Evolutionary conservation across 2,329 filamentous ascomycete species (phyloP).

Genomic region (Colletotrichum costaricense): DNA sequence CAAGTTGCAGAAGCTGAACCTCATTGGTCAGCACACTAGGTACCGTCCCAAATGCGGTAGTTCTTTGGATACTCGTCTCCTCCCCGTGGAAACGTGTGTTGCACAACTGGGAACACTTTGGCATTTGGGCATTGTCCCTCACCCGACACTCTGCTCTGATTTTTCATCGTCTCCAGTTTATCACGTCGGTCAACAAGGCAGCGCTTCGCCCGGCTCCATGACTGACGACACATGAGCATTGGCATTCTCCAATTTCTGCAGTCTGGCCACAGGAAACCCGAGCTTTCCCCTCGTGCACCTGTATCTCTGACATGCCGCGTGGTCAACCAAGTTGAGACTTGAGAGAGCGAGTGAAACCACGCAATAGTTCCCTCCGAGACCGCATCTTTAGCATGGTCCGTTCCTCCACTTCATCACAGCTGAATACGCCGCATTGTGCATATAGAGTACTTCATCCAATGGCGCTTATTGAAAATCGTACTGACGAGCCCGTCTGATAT

Average conservation of each 20-base stretch:
- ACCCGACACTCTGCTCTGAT: conserved; percentile 26
- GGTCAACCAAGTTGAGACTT: not conserved
- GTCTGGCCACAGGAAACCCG: conserved; percentile 7
- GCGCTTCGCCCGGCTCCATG: conserved; percentile 15
- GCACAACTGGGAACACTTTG: conserved; percentile 5
- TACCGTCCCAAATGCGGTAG: conserved; percentile 16
- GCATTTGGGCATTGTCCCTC: not conserved
- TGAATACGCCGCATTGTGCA: not conserved
- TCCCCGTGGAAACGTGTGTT: conserved; percentile 16
- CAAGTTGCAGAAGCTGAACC: conserved; percentile 33
- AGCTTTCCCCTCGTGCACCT: conserved; percentile 7
- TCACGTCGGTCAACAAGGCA: conserved; percentile 23
- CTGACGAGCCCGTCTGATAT: not conserved
- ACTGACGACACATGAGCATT: conserved; percentile 26
- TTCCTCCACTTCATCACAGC: conserved; percentile 2
- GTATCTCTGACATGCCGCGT: not conserved
- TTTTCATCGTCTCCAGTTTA: conserved; percentile 34
- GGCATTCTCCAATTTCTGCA: conserved; percentile 18
- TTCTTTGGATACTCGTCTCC: conserved; percentile 22
- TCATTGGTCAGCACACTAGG: conserved; percentile 21
- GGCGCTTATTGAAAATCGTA: conserved; percentile 15
- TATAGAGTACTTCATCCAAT: conserved; percentile 1
- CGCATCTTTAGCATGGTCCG: conserved; percentile 8
- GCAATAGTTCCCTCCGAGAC: conserved; percentile 13
- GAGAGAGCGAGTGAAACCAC: conserved; percentile 2